Evolutionary conservation across 768 basidiomycete species (phyloP).

Genomic region (Leccinum olivaceopallidum): DNA sequence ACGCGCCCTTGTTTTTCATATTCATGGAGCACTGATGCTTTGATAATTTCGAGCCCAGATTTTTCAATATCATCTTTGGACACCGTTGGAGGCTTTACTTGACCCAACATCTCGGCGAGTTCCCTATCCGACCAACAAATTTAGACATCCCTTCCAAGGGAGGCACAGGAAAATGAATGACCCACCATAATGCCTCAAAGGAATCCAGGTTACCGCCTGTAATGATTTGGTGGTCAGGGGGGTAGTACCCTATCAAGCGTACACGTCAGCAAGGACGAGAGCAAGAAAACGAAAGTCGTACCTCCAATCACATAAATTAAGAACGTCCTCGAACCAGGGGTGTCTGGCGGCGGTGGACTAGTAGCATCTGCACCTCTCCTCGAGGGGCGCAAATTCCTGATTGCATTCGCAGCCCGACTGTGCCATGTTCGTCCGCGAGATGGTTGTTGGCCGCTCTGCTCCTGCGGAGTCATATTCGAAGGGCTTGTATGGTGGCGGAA

Average conservation of each 20-base stretch:
- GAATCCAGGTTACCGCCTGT: constrained; percentile 78
- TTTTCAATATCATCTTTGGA: constrained; percentile 84
- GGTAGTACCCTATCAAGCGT: constrained; percentile 73
- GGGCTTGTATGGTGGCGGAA: constrained; percentile 18
- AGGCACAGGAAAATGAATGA: constrained; percentile 11
- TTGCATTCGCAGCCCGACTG: constrained; percentile 60
- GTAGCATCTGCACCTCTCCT: constrained; percentile 24
- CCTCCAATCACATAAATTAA: constrained; percentile 90
- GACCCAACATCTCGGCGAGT: constrained; percentile 80
- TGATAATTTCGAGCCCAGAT: constrained; percentile 77
- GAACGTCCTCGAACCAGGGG: constrained; percentile 56
- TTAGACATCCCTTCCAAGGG: neutral
- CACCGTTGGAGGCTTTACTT: constrained; percentile 80
- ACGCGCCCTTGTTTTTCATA: constrained; percentile 66
- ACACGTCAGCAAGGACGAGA: constrained; percentile 4
- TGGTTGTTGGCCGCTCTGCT: constrained; percentile 19
- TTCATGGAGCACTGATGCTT: constrained; percentile 45
- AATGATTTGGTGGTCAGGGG: constrained; percentile 85
- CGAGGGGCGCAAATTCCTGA: constrained; percentile 54
- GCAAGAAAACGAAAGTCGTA: constrained; percentile 28
- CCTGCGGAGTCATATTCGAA: constrained; percentile 13
- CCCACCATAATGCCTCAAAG: constrained; percentile 76
- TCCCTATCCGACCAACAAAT: constrained; percentile 46
- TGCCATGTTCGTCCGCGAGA: constrained; percentile 51
- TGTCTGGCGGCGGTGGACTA: constrained; percentile 24